Evolutionary conservation across 169 alveolate genomes (phyloP).

Genomic region (Cryptosporidium felis): DNA sequence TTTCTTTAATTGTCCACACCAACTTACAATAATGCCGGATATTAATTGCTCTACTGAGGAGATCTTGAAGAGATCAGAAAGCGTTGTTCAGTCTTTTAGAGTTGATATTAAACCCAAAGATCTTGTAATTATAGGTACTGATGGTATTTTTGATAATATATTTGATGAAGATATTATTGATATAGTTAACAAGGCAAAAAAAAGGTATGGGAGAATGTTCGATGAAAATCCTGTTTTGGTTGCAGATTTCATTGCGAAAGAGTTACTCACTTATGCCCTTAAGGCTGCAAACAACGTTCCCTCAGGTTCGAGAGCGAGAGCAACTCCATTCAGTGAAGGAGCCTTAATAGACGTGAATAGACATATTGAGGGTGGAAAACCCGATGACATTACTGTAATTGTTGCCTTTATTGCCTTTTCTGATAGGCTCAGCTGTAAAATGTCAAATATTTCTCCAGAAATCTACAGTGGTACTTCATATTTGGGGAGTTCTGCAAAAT

Average conservation of each 20-base stretch:
- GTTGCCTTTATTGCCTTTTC: constrained; percentile 73
- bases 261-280: constrained; percentile 23
- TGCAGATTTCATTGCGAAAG: constrained; percentile 64
- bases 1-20: constrained; percentile 82
- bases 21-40: constrained; percentile 82
- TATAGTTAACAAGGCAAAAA: constrained; percentile 72
- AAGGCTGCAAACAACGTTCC: constrained; percentile 59
- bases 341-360: constrained; percentile 74
- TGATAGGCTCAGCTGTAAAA: constrained; percentile 1
- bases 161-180: constrained; percentile 81
- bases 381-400: constrained; percentile 79
- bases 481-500: constrained; percentile 66
- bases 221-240: constrained; percentile 24
- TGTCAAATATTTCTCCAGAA: constrained; percentile 50
- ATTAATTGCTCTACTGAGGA: constrained; percentile 72
- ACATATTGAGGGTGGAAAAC: constrained; percentile 78
- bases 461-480: constrained; percentile 45
- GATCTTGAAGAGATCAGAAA: constrained; percentile 74
- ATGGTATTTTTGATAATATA: constrained; percentile 84
- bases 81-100: constrained; percentile 73
- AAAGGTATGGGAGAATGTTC: constrained; percentile 9
- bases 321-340: constrained; percentile 76
- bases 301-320: constrained; percentile 39
- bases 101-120: constrained; percentile 80
- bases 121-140: constrained; percentile 81